These are phyloP conservation scores for Monosporascus sp. DNA, from an alignment of 2,329 filamentous ascomycete species.

Conservation along the genomic window DNA sequence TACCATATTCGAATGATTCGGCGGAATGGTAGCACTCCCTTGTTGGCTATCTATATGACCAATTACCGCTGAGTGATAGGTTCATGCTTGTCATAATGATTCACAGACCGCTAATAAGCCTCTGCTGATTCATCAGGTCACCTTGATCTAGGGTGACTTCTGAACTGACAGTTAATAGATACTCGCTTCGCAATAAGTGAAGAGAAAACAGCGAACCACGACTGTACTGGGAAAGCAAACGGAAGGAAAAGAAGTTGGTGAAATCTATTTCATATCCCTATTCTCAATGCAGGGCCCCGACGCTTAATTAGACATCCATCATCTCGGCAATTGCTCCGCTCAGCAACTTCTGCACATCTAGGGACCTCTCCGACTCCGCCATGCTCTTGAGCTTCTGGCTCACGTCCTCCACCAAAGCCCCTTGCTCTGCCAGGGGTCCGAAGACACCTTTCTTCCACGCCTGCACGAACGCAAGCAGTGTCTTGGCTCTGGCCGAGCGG, in stretches of 20 bases:
- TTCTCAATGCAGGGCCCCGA: background rate
- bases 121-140: no score
- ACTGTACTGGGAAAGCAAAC: background rate
- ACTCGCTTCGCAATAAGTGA: no score
- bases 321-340: slow-evolving; percentile 31
- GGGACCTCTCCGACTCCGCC: slow-evolving; percentile 35
- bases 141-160: no score
- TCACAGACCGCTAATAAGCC: no score
- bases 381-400: slow-evolving; percentile 29
- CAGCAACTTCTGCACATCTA: slow-evolving; percentile 41
- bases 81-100: no score
- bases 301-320: slow-evolving; percentile 1
- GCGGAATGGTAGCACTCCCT: no score
- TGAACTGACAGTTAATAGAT: no score
- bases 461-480: slow-evolving; percentile 36
- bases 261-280: background rate
- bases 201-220: background rate
- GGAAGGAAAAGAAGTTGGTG: background rate
- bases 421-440: slow-evolving; percentile 20
- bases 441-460: slow-evolving; percentile 40
- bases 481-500: slow-evolving; percentile 42
- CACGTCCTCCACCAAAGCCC: slow-evolving; percentile 22
- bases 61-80: no score
- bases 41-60: no score
- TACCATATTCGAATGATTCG: no score